Percentiles rank a stretch among this genome's conserved stretches.
phyloP scores from a whole-genome alignment of 768 basidiomycete genomes.

The Russula abietina region DNA sequence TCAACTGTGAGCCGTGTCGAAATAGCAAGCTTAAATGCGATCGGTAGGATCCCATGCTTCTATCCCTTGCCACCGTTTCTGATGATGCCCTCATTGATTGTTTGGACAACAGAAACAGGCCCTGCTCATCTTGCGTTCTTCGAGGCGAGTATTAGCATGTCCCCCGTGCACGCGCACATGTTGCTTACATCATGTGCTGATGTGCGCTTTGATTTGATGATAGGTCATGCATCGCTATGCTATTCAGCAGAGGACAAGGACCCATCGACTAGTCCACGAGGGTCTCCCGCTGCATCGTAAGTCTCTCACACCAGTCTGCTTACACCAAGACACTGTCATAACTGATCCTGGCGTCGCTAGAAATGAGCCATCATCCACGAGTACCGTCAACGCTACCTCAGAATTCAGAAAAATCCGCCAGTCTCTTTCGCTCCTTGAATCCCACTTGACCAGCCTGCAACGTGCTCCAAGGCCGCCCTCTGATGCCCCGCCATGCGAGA shows the following conservation, averaged over 20 bases:
- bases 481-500: background rate
- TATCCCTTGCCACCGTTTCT: background rate
- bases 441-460: constrained; percentile 16
- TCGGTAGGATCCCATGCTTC: constrained; percentile 8
- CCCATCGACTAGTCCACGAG: constrained; percentile 18
- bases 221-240: constrained; percentile 24
- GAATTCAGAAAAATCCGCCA: constrained; percentile 25
- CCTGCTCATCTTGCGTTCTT: constrained; percentile 25
- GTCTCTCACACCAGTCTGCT: background rate
- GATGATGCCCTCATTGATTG: background rate
- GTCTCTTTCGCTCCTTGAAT: constrained; percentile 24
- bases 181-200: background rate
- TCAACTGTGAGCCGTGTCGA: constrained; percentile 25
- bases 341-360: background rate
- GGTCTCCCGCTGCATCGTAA: constrained; percentile 16
- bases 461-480: background rate
- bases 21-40: constrained; percentile 27
- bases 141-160: constrained; percentile 12
- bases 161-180: background rate
- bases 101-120: constrained; percentile 17
- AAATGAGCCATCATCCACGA: constrained; percentile 3
- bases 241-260: constrained; percentile 24
- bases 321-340: background rate
- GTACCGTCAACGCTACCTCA: constrained; percentile 20
- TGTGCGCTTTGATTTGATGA: background rate